A percentile compares a stretch with the other conserved stretches of the same genome.
These are phyloP conservation scores for Pneumocystis carinii DNA, from an alignment of 1,139 yeast genomes.

Conservation along the genomic window DNA sequence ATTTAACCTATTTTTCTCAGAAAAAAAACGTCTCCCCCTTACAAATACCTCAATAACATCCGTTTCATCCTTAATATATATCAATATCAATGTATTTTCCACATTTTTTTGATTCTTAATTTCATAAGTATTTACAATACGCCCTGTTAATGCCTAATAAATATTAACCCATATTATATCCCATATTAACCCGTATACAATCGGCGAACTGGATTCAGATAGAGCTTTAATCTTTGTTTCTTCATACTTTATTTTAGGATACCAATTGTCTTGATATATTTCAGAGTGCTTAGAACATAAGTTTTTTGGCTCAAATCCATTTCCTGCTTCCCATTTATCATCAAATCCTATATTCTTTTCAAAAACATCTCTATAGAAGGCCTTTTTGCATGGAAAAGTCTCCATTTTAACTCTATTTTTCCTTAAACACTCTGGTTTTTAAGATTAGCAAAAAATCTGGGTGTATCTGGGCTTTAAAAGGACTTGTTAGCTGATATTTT, in stretches of 20 bases:
- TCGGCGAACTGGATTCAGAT: neutral
- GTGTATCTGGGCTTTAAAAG: neutral
- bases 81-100: neutral
- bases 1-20: neutral
- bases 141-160: neutral
- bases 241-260: neutral
- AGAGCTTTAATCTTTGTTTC: neutral
- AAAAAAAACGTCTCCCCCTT: neutral
- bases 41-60: neutral
- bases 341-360: neutral
- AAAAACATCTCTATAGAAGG: neutral
- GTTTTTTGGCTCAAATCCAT: neutral
- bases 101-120: neutral
- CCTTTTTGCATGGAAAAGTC: neutral
- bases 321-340: neutral
- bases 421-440: neutral
- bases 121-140: neutral
- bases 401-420: neutral
- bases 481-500: neutral
- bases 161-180: neutral
- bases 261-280: neutral
- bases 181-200: neutral
- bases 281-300: neutral
- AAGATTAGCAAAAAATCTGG: too few relatives aligned
- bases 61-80: neutral